Conservation (phyloP, 225 moss, liverwort and hornwort species). For the Pleurozium schreberi region DNA sequence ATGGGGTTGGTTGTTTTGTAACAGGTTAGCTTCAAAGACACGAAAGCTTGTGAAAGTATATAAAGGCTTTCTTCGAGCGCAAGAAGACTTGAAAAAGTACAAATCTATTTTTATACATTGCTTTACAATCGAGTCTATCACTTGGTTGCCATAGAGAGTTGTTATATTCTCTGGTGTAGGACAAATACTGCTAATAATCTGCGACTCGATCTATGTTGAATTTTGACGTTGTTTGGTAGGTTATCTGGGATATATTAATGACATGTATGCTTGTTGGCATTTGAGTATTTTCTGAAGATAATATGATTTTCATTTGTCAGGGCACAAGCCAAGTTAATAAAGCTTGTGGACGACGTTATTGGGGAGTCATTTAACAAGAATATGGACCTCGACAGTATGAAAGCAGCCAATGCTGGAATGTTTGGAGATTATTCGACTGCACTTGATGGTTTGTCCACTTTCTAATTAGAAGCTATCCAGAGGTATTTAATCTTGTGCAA, state of each 20-base stretch:
- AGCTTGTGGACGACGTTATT: conserved; percentile 50
- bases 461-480: conserved; percentile 10
- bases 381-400: conserved; percentile 33
- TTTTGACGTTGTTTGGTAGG: not conserved
- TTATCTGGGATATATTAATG: not conserved
- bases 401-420: conserved; percentile 10
- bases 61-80: conserved; percentile 44
- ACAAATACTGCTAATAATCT: not conserved
- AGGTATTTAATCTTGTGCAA: conserved; percentile 21
- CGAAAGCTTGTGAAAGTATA: conserved; percentile 51
- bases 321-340: conserved; percentile 50
- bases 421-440: conserved; percentile 29
- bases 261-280: not conserved
- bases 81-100: conserved; percentile 63
- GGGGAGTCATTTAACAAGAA: conserved; percentile 45
- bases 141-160: not conserved
- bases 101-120: not conserved
- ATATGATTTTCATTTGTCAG: conserved; percentile 19
- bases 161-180: not conserved
- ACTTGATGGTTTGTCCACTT: conserved; percentile 38
- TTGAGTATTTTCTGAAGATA: not conserved
- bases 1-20: conserved; percentile 8
- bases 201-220: not conserved
- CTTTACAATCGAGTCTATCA: not conserved
- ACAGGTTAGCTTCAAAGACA: conserved; percentile 45